Evolutionary conservation across 129 eudicot species (phyloP).

Genomic region (Tagetes patula): DNA sequence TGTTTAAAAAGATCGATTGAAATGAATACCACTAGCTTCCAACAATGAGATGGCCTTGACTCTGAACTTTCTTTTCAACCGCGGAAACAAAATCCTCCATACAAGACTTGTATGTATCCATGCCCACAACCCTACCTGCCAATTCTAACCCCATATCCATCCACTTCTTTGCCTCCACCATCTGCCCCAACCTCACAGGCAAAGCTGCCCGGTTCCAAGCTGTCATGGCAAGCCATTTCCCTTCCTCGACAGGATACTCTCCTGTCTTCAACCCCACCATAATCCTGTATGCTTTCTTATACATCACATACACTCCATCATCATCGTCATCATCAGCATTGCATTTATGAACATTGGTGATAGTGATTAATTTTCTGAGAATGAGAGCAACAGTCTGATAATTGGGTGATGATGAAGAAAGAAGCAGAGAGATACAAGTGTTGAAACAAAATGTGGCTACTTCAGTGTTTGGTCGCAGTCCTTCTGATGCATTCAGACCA

Average conservation of each 20-base stretch:
- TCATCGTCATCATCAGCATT: conserved; percentile 51
- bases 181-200: conserved; percentile 71
- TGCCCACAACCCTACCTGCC: conserved; percentile 75
- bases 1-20: background rate
- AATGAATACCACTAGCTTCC: conserved; percentile 31
- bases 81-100: conserved; percentile 84
- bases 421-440: conserved; percentile 63
- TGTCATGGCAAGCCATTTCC: conserved; percentile 90
- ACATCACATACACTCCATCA: conserved; percentile 57
- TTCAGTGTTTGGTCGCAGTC: conserved; percentile 65
- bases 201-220: conserved; percentile 96
- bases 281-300: conserved; percentile 79
- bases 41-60: conserved; percentile 31
- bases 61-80: conserved; percentile 51
- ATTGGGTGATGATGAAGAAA: conserved; percentile 76
- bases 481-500: conserved; percentile 71
- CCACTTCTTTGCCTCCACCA: conserved; percentile 74
- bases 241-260: conserved; percentile 84
- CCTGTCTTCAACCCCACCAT: conserved; percentile 93
- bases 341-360: conserved; percentile 42
- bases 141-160: conserved; percentile 78
- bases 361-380: conserved; percentile 62
- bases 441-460: conserved; percentile 71
- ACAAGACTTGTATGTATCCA: conserved; percentile 72
- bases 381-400: conserved; percentile 65